Conservation (phyloP, 2,329 filamentous ascomycete species). For the Xylariomycetidae sp. region DNA sequence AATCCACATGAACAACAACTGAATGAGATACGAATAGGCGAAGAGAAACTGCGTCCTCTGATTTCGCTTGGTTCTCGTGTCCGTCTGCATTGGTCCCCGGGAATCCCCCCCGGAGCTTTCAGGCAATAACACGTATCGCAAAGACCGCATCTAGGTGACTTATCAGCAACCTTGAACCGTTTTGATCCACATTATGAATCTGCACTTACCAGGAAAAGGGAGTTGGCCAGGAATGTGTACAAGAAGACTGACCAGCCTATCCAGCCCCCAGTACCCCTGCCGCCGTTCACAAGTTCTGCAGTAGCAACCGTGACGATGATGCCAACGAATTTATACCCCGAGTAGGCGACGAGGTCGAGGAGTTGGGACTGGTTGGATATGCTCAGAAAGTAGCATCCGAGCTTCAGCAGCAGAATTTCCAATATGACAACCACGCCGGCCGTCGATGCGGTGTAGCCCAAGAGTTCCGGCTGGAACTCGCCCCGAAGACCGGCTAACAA, state of each 20-base stretch:
- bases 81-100: conserved; percentile 60
- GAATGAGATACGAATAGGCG: conserved; percentile 89
- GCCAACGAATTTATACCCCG: conserved; percentile 97
- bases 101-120: conserved; percentile 66
- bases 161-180: too few relatives aligned
- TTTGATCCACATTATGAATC: too few relatives aligned
- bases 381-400: conserved; percentile 88
- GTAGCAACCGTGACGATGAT: conserved; percentile 85
- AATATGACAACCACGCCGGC: conserved; percentile 78
- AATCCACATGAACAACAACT: conserved; percentile 91
- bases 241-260: conserved; percentile 82
- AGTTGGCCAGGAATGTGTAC: conserved; percentile 92
- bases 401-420: conserved; percentile 85
- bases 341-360: conserved; percentile 91
- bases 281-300: conserved; percentile 71
- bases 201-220: conserved; percentile 83
- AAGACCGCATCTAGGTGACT: conserved; percentile 80
- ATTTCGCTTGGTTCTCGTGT: conserved; percentile 80
- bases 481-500: conserved; percentile 85
- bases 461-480: conserved; percentile 87
- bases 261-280: conserved; percentile 81
- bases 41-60: conserved; percentile 89
- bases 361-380: conserved; percentile 94
- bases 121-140: conserved; percentile 93
- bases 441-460: conserved; percentile 83